Base-by-base conservation (phyloP, 2,329 filamentous ascomycete species). In the Chrysosporium queenslandicum region DNA sequence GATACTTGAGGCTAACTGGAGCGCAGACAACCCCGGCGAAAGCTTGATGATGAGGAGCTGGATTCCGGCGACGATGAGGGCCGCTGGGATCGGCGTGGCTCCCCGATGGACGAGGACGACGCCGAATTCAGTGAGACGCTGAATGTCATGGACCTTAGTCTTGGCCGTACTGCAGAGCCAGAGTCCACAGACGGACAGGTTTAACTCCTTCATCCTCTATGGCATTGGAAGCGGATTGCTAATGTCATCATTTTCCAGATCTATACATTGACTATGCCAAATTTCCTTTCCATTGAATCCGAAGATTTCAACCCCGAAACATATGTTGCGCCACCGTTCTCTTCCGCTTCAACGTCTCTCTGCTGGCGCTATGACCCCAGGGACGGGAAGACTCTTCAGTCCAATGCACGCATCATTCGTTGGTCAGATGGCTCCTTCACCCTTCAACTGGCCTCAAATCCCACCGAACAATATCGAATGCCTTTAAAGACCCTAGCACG, bases 361-460 rank as follows among this genome's bases (percentile, higher is more conserved):
- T 80, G 81, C 60, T 84, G 81, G 81, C 77, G 82, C 48, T 76
- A 77, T 60, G 80, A 81, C 43, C 80, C 81, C n/a, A 75, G 74
- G 1, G 71, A 82, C 52, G 74, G 75, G 4, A 66, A 70, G 3
- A 65, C 76, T 34, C 68, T 83, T 12, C 81, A 85, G 62, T 83
- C 80, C 5, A 85, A 84, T 60, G 79, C 80, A 9, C 79, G 81
- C 37, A 73, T 85, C 48, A 72, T 84, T 46, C 76, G 78, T 56
- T 85, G 82, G 82, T 81, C 80, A 16, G 81, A 85, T 60, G 82
- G 82, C 34, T 82, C 78, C 3, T 67, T 84, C 43, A 84, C 81
- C 1, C 69, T 85, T 3, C 82, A 85, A 60, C 72, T 84, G 34
- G 81, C 80, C 21, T 81, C 77, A 12, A 76, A 80, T 34, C 78